Conservation (phyloP, 2,329 filamentous ascomycete genomes). For the Neoscytalidium dimidiatum region DNA sequence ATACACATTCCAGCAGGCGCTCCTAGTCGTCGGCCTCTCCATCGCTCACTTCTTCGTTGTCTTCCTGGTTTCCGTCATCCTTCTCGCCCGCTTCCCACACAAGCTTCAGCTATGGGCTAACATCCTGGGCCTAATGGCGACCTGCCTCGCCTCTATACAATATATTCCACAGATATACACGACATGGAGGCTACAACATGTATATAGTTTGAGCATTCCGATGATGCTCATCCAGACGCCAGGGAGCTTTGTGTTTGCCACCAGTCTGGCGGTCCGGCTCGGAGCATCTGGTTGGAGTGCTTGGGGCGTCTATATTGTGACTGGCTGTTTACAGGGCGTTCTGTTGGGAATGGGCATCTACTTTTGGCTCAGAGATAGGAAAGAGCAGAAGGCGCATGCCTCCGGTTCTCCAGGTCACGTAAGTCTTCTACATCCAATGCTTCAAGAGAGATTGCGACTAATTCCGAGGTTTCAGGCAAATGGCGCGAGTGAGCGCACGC, state of each 20-base stretch:
- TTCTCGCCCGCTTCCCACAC: constrained; percentile 65
- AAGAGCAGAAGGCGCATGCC: constrained; percentile 20
- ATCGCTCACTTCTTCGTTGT: constrained; percentile 74
- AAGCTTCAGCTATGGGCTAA: constrained; percentile 81
- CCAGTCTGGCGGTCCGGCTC: constrained; percentile 76
- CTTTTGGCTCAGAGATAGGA: constrained; percentile 62
- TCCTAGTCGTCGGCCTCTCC: constrained; percentile 71
- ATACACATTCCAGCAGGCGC: constrained; percentile 71
- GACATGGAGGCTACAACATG: constrained; percentile 80
- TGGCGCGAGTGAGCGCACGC: constrained; percentile 1
- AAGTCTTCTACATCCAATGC: not conserved
- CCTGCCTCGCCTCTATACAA: constrained; percentile 79
- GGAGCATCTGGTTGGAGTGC: constrained; percentile 89
- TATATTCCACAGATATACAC: constrained; percentile 96
- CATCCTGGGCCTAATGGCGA: constrained; percentile 76
- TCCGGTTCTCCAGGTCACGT: not conserved
- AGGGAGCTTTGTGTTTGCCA: constrained; percentile 86
- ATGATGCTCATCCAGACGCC: constrained; percentile 99
- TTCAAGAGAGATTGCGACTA: not conserved
- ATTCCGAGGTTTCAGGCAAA: not conserved
- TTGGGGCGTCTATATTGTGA: constrained; percentile 89
- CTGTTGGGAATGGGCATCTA: constrained; percentile 78
- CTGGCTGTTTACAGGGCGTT: constrained; percentile 79
- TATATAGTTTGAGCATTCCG: constrained; percentile 88
- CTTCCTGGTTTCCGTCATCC: constrained; percentile 64